Evolutionary conservation across 129 eudicot species (phyloP).

Genomic region (Daucus carota): DNA sequence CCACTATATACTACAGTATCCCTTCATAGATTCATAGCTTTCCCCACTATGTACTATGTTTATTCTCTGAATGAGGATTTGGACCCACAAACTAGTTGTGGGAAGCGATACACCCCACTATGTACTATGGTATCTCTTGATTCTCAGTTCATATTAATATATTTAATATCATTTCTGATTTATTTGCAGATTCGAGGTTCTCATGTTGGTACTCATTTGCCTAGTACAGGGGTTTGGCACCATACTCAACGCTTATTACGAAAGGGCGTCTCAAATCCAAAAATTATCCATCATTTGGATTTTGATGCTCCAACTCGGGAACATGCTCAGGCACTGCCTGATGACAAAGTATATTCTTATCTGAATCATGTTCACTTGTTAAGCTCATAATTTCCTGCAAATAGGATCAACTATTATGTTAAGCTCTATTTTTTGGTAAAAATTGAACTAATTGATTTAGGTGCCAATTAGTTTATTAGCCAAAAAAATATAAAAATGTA

Average conservation of each 20-base stretch:
- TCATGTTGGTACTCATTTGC: conserved; percentile 92
- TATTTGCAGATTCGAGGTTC: conserved; percentile 78
- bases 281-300: conserved; percentile 74
- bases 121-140: neutral
- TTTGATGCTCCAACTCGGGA: conserved; percentile 99
- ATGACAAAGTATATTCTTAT: conserved; percentile 61
- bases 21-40: too few relatives aligned
- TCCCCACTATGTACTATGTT: too few relatives aligned
- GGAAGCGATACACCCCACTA: neutral
- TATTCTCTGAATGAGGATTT: too few relatives aligned
- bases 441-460: neutral
- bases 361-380: conserved; percentile 2
- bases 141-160: neutral
- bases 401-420: neutral
- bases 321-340: conserved; percentile 76
- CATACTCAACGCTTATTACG: conserved; percentile 74
- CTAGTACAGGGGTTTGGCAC: conserved; percentile 95
- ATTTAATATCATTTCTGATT: neutral
- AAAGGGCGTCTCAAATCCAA: conserved; percentile 53
- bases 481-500: neutral
- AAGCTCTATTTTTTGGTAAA: neutral
- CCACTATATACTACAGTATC: too few relatives aligned
- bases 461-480: neutral
- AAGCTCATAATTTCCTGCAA: neutral
- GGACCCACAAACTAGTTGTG: too few relatives aligned